Evolutionary conservation across 176 grass and related monocot species (phyloP), one percentile per base, ranked within the genome.

Genomic region (Eleusine indica): DNA sequence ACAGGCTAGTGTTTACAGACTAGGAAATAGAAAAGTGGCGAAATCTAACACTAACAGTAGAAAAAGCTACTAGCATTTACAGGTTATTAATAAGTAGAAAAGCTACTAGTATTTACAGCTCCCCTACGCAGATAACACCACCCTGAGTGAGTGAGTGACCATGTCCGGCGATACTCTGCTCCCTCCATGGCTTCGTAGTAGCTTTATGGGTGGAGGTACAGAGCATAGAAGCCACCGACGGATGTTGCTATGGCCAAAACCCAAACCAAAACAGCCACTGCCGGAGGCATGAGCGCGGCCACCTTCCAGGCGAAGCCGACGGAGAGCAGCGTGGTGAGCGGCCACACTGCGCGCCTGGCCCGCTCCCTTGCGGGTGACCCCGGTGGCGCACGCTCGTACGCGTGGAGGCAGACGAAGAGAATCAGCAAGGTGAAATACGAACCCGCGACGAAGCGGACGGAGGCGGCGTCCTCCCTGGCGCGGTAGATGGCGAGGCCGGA

Each of bases 251-350:
- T 18, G 35, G 75, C 72, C 4, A 77, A 11, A 32, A 14, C 62
- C 82, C 82, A 85, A 1, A 76, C 82, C 4, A 68, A 13, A 4
- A 16, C 72, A 0, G 51, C 80, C 7, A 70, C 66, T 1, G 38
- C 3, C 47, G 54, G 3, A 6, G 85, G 85, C 62, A 87, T 61
- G 56, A 70, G 8, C 1, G 52, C 51, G 3, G 77, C 79, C 38
- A 73, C 86, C 79, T 67, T 76, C 32, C 62, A 82, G 5, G 56
- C 63, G 9, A 87, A 80, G 11, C 22, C 58, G 0, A 5, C 3
- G 0, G 79, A 70, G 18, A 87, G 71, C 11, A 77, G 3, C 16
- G 76, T 74, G 7, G 76, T 66, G 37, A 86, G 78, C 5, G 28
- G 7, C 84, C 84, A 88, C 0, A 71, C 61, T 0, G 53, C 63